Conservation (phyloP, 345 rosid genomes). For the Cardamine occulta region DNA sequence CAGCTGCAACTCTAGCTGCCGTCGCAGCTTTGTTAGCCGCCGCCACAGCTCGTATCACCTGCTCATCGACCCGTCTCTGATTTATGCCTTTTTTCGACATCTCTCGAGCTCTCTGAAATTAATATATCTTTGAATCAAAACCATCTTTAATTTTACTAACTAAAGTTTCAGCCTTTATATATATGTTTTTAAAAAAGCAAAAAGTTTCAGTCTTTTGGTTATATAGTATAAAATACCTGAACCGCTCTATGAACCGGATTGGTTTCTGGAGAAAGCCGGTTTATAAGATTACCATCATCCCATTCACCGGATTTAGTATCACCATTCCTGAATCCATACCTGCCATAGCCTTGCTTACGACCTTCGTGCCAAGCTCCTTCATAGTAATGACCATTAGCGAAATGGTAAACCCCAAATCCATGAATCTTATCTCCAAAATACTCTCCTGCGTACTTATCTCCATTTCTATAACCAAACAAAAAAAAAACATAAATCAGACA, state of each 20-base stretch:
- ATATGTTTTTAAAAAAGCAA: neutral
- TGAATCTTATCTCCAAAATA: slow-evolving; percentile 93
- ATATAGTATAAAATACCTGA: slow-evolving; percentile 53
- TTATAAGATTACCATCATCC: slow-evolving; percentile 66
- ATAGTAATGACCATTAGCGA: slow-evolving; percentile 85
- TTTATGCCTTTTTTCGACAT: slow-evolving; percentile 61
- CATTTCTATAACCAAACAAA: slow-evolving; percentile 62
- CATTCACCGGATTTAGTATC: slow-evolving; percentile 77
- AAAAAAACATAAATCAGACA: neutral
- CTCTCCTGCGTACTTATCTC: slow-evolving; percentile 92
- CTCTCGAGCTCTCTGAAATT: slow-evolving; percentile 71
- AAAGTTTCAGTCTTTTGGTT: slow-evolving; percentile 8
- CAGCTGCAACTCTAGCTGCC: slow-evolving; percentile 94
- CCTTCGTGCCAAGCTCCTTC: slow-evolving; percentile 99
- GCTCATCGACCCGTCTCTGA: slow-evolving; percentile 65
- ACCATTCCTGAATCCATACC: slow-evolving; percentile 76
- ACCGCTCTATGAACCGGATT: slow-evolving; percentile 61
- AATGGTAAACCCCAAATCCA: slow-evolving; percentile 89
- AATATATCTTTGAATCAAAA: neutral
- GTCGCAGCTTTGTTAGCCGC: slow-evolving; percentile 94
- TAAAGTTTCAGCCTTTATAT: slow-evolving; percentile 10
- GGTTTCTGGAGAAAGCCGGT: slow-evolving; percentile 49
- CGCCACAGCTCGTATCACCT: slow-evolving; percentile 63
- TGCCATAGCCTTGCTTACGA: slow-evolving; percentile 84
- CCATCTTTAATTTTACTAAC: neutral